phyloP scores from a whole-genome alignment of 495 filamentous ascomycete species.

The Oleoguttula mirabilis region DNA sequence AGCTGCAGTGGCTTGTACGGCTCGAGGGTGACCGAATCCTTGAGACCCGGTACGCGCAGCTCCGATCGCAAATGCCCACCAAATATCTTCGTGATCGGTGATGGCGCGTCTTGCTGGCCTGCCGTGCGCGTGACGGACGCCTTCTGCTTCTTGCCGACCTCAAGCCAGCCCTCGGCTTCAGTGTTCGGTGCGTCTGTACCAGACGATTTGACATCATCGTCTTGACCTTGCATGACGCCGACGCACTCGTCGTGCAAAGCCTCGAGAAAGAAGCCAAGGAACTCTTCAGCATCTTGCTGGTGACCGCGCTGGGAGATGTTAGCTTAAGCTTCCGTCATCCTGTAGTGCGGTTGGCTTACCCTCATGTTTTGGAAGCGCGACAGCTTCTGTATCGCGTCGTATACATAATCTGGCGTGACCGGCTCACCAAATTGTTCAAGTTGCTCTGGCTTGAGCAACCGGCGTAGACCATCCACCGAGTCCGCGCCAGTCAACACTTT shows the following conservation, averaged over 20 bases:
- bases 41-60: constrained; percentile 72
- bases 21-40: constrained; percentile 81
- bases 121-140: constrained; percentile 78
- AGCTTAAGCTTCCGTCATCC: too few species aligned
- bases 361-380: constrained; percentile 87
- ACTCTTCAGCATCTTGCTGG: constrained; percentile 97
- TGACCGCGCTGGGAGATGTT: constrained; percentile 77
- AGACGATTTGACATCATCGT: constrained; percentile 33
- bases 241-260: constrained; percentile 88
- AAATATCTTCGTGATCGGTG: constrained; percentile 88
- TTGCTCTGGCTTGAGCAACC: constrained; percentile 65
- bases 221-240: constrained; percentile 49
- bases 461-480: constrained; percentile 58
- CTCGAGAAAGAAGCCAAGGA: constrained; percentile 85
- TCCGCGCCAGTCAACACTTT: constrained; percentile 65
- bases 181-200: constrained; percentile 17
- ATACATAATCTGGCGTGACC: constrained; percentile 90
- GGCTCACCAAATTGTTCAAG: constrained; percentile 83
- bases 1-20: constrained; percentile 91
- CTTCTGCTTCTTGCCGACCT: constrained; percentile 88
- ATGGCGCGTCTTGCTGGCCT: constrained; percentile 56
- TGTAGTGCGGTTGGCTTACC: constrained; percentile 46
- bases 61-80: constrained; percentile 86
- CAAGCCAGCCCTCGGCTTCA: constrained; percentile 59
- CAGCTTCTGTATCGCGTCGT: constrained; percentile 75